Conservation (phyloP, 1,139 yeast species). For the Taphrina confusa region DNA sequence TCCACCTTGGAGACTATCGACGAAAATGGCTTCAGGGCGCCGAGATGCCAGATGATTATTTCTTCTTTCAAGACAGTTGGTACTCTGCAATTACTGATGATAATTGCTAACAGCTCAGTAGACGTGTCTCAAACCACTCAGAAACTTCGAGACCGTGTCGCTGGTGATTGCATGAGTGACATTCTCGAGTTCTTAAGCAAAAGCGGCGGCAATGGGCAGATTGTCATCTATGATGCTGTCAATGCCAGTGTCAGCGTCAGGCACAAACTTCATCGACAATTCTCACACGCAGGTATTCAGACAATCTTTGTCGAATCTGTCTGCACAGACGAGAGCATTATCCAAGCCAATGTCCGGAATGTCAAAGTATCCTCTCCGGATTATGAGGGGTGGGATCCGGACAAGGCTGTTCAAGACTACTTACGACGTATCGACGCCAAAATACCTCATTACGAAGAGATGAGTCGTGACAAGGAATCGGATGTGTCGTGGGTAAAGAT, state of each 20-base stretch:
- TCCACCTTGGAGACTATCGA: constrained; percentile 91
- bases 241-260: constrained; percentile 77
- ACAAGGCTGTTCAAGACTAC: constrained; percentile 51
- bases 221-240: constrained; percentile 94
- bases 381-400: constrained; percentile 68
- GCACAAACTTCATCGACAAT: constrained; percentile 56
- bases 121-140: constrained; percentile 52
- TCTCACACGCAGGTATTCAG: constrained; percentile 64
- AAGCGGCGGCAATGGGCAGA: constrained; percentile 67
- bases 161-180: constrained; percentile 67
- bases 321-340: constrained; percentile 69
- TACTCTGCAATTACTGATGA: not conserved
- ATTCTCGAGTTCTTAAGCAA: constrained; percentile 61
- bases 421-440: constrained; percentile 52
- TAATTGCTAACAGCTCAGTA: not conserved
- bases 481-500: constrained; percentile 72
- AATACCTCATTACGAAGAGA: constrained; percentile 53
- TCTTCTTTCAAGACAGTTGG: constrained; percentile 55
- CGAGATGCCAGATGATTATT: constrained; percentile 68
- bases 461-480: constrained; percentile 50
- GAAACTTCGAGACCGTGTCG: constrained; percentile 60
- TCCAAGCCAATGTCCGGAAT: constrained; percentile 76
- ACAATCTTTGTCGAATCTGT: constrained; percentile 85
- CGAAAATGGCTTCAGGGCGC: constrained; percentile 56
- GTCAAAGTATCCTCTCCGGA: constrained; percentile 84